Base-by-base conservation (phyloP, 2,329 filamentous ascomycete genomes). In the Alternaria hordeiaustralica region DNA sequence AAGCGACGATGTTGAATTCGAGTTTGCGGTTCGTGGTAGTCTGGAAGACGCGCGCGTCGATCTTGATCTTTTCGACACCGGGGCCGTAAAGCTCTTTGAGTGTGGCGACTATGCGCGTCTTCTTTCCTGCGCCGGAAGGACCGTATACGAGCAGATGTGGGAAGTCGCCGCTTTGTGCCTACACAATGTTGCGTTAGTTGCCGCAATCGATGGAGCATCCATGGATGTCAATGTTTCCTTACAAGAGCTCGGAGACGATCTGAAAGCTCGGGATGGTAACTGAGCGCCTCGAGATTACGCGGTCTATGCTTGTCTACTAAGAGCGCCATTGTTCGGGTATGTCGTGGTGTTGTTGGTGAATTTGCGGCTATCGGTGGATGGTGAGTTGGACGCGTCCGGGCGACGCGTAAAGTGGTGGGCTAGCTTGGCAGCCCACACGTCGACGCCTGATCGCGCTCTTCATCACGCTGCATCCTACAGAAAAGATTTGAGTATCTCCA, bases 31-130 rank as follows among this genome's bases (percentile, higher is more conserved):
- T 98, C 77, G 91, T 92, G 21, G 89, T 94, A 1, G 96, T 98
- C 82, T 97, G 94, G 84, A 99, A 99, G 63, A 97, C 92, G 68
- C 96, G 92, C 12, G 94, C 93, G 78, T 99, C 96, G 82, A 99
- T 98, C 84, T 98, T 98, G 86, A 99, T 99, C 86, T 97, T 98
- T 78, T 99, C 96, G n/a, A 97, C 96, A 46, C 96, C 95, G 0
- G 95, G 90, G 0, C 96, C 96, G 80, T 96, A 99, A 8, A 99
- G 87, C 77, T 97, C 95, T 80, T 97, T 97, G 4, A 99, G 84
- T 0, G 95, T 98, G 15, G 96, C 94, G 18, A 97, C 93, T 70
- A 98, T 96, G 46, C 96, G 90, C 2, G 96, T 99, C 83, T 99
- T 99, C 82, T 99, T 99, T 70, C 96, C 96, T 6, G 96, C 96